Evolutionary conservation across 345 rosid genomes (phyloP).

Genomic region (Melaleuca quinquenervia): DNA sequence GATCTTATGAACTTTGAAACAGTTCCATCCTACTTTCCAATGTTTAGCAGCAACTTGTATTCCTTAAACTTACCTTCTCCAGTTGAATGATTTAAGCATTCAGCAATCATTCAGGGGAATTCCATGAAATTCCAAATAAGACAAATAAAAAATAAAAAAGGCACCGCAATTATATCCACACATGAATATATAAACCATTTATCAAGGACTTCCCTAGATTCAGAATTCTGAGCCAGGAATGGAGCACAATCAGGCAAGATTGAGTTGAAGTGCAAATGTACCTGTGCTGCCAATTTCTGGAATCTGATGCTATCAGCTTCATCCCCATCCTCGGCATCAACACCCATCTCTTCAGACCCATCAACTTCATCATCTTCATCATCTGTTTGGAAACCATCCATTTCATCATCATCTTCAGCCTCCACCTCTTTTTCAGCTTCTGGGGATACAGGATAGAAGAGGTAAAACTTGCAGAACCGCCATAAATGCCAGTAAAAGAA

Average conservation of each 20-base stretch:
- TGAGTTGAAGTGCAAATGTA: constrained; percentile 7
- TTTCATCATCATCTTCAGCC: constrained; percentile 80
- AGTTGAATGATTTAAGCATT: background rate
- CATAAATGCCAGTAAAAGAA: background rate
- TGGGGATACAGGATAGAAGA: constrained; percentile 6
- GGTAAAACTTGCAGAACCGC: background rate
- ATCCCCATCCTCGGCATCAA: constrained; percentile 89
- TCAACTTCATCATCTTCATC: constrained; percentile 82
- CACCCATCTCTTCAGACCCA: constrained; percentile 95
- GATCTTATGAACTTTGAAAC: background rate
- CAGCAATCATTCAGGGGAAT: background rate
- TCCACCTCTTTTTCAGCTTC: constrained; percentile 85
- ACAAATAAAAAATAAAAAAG: background rate
- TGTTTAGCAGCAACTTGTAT: background rate
- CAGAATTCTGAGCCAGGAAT: background rate
- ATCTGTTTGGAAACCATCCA: constrained; percentile 88
- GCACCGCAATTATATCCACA: background rate
- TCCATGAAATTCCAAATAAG: background rate
- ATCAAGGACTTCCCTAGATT: background rate
- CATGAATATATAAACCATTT: background rate
- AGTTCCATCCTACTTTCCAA: background rate
- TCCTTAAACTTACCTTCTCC: background rate
- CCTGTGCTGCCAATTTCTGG: constrained; percentile 89
- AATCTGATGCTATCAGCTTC: constrained; percentile 77
- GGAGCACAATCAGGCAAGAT: background rate